Percentiles rank a stretch among this genome's conserved stretches.
These are phyloP conservation scores for Limonium bicolor DNA, from an alignment of 148 eudicot genomes.

Conservation along the genomic window DNA sequence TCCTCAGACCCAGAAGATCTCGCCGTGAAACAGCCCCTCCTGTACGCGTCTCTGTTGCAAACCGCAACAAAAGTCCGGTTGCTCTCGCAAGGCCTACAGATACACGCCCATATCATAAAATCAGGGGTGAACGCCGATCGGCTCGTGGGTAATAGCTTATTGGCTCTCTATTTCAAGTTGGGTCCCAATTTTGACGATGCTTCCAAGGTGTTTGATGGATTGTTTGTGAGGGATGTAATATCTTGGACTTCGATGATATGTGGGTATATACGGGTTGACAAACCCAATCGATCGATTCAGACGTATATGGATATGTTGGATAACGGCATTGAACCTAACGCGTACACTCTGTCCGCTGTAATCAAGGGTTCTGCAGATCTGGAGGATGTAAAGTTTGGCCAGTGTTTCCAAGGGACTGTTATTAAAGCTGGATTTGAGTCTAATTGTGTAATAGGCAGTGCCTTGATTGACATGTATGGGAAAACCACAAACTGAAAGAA, in stretches of 20 bases:
- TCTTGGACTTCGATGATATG: constrained; percentile 84
- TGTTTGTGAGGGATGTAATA: constrained; percentile 50
- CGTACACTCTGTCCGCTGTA: constrained; percentile 50
- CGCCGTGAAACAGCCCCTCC: constrained; percentile 25
- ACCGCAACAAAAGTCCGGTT: constrained; percentile 32
- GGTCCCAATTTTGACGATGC: constrained; percentile 24
- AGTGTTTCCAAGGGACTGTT: constrained; percentile 52
- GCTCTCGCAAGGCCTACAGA: constrained; percentile 38
- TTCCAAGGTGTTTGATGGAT: constrained; percentile 30
- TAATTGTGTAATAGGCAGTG: constrained; percentile 42
- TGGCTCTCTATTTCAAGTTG: constrained; percentile 57
- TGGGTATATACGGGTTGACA: constrained; percentile 38
- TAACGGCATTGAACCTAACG: constrained; percentile 57
- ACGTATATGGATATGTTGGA: constrained; percentile 46
- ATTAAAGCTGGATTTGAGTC: constrained; percentile 43
- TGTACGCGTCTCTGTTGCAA: constrained; percentile 54
- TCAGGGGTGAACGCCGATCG: constrained; percentile 37
- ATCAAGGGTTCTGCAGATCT: constrained; percentile 61
- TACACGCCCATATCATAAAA: constrained; percentile 49
- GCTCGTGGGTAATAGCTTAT: constrained; percentile 64
- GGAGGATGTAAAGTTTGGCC: constrained; percentile 36
- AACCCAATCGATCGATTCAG: constrained; percentile 22
- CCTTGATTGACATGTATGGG: constrained; percentile 73
- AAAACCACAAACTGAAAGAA: constrained; percentile 17
- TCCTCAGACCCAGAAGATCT: constrained; percentile 10